Evolutionary conservation across 1,139 yeast species (phyloP).

Genomic region (Geotrichum reessii): DNA sequence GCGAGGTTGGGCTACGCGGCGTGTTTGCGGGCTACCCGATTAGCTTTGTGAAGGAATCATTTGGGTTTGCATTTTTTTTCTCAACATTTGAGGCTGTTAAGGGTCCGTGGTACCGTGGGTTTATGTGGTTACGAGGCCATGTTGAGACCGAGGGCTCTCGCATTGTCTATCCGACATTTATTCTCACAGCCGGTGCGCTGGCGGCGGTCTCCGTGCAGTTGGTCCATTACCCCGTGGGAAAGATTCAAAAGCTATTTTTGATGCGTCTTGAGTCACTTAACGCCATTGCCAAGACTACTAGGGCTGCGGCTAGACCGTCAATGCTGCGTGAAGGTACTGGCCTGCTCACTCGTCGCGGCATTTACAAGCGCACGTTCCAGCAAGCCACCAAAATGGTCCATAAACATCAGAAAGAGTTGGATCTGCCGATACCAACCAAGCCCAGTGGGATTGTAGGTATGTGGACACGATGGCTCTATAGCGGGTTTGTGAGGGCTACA

Average conservation of each 20-base stretch:
- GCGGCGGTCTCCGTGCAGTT: constrained; percentile 75
- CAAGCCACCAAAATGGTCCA: constrained; percentile 18
- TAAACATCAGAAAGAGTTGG: not conserved
- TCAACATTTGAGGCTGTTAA: constrained; percentile 80
- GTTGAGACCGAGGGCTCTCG: constrained; percentile 8
- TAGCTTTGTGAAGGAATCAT: constrained; percentile 69
- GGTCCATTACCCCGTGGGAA: constrained; percentile 77
- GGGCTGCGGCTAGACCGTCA: constrained; percentile 6
- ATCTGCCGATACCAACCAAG: not conserved
- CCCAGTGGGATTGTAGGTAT: constrained; percentile 36
- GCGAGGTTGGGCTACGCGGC: constrained; percentile 72
- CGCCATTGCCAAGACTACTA: constrained; percentile 33
- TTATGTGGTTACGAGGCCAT: constrained; percentile 4
- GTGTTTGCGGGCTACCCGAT: constrained; percentile 85
- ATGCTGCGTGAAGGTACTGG: constrained; percentile 5
- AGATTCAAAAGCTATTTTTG: constrained; percentile 73
- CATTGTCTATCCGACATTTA: constrained; percentile 53
- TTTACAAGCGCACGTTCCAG: constrained; percentile 23
- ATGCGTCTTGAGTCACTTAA: constrained; percentile 77
- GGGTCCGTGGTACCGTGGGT: constrained; percentile 29
- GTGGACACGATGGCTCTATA: constrained; percentile 66
- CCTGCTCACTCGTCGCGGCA: constrained; percentile 9
- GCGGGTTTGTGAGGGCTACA: constrained; percentile 70
- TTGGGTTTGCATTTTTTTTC: constrained; percentile 84
- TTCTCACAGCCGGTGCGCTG: constrained; percentile 80